Evolutionary conservation across 2,329 filamentous ascomycete genomes (phyloP), one percentile per base, ranked within the genome.

Genomic region (Berkeleyomyces rouxiae): DNA sequence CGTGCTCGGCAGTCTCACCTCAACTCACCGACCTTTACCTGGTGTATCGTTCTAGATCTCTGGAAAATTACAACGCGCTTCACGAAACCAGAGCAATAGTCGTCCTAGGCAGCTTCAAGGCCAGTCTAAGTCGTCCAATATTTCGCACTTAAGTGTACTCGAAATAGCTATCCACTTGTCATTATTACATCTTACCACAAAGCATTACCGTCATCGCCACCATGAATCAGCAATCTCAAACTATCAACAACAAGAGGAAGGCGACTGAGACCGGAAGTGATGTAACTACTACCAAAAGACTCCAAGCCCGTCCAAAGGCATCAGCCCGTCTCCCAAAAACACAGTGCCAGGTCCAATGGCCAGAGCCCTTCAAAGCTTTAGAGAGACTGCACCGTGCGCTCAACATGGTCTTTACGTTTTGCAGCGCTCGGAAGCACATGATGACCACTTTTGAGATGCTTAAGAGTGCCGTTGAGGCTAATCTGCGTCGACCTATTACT

Each of bases 391-490:
- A 97, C 71, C 82, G 84, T 65, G 92, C 93, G 1, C 75, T 99
- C 65, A 99, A 96, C 68, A 75, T 97, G 1, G 90, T 97, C 0
- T 96, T 90, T 69, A 97, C 93, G 0, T 97, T 99, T 70, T 95
- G 90, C 75, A 93, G 85, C 70, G 92, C 92, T 0, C 84, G 93
- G 55, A 96, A 95, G 71, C 88, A 97, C 69, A 79, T 97, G 37
- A 85, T 88, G 0, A 97, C 93, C 0, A 96, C 92, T 0, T 90
- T 96, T 67, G 87, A 93, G 13, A 96, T 87, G 4, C 87, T 99
- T 57, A 90, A 85, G 68, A 81, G 83, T 7, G 82, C 92, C 0
- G 92, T 97, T 0, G 90, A 96, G 72, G 82, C 82, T 0, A 90
- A 96, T 70, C 90, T 84, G 65, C 85, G 87, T 68, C 80, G 82